phyloP scores from a whole-genome alignment of 1,284 basidiomycete species.

The Naganishia liquefaciens region DNA sequence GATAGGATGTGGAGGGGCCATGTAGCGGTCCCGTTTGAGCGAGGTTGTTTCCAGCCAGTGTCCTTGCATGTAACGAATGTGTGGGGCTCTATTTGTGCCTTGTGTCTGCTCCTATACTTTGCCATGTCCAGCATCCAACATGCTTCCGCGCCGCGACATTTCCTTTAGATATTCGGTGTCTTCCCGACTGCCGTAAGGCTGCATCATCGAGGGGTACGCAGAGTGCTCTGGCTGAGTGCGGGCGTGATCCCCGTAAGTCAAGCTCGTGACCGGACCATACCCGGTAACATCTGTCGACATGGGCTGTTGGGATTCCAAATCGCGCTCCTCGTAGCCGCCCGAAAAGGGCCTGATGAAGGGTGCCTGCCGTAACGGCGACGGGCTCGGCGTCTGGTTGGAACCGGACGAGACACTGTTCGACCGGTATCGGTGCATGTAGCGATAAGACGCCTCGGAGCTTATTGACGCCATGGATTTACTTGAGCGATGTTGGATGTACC shows the following conservation, averaged over 20 bases:
- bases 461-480: background rate
- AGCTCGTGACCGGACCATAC: background rate
- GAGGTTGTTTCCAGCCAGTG: background rate
- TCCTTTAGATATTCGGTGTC: conserved; percentile 14
- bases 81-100: background rate
- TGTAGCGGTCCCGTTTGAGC: no score
- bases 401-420: conserved; percentile 4
- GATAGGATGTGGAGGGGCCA: background rate
- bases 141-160: conserved; percentile 6
- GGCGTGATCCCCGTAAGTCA: background rate
- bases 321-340: background rate
- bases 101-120: no score
- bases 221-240: background rate
- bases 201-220: background rate
- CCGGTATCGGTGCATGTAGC: background rate
- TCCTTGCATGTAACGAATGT: conserved; percentile 1
- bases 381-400: background rate
- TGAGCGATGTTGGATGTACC: background rate
- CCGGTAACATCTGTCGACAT: background rate
- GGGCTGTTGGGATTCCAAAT: background rate
- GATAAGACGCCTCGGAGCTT: no score
- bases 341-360: background rate
- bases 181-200: background rate
- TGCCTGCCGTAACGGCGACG: conserved; percentile 17
- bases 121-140: background rate